These are phyloP conservation scores for Xylaria sp. DNA, from an alignment of 2,329 filamentous ascomycete genomes.

Conservation along the genomic window DNA sequence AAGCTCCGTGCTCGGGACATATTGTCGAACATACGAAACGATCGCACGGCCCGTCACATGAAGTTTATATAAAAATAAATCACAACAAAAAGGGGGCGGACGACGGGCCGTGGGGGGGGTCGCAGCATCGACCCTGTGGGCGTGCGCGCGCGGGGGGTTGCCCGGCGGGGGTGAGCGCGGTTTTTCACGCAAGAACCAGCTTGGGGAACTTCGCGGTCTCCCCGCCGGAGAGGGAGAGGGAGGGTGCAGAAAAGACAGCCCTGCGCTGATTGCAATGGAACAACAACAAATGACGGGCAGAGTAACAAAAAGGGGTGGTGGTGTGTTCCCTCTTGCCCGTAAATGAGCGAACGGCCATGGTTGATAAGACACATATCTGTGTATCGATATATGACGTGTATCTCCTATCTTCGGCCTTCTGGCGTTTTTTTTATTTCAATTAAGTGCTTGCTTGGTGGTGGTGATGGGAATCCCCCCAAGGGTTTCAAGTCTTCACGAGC, in stretches of 20 bases:
- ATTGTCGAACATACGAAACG: constrained; percentile 36
- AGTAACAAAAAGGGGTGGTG: constrained; percentile 30
- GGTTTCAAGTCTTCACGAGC: constrained; percentile 36
- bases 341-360: constrained; percentile 39
- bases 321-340: constrained; percentile 33
- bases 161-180: constrained; percentile 30
- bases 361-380: no score
- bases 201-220: constrained; percentile 41
- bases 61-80: no score
- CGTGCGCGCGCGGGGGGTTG: constrained; percentile 34
- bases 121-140: constrained; percentile 59
- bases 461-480: constrained; percentile 22
- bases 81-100: constrained; percentile 22
- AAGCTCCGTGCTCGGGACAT: constrained; percentile 28
- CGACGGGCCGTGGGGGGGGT: constrained; percentile 49
- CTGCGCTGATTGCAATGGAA: constrained; percentile 42
- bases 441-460: constrained; percentile 31
- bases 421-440: no score
- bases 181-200: constrained; percentile 42
- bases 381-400: constrained; percentile 18
- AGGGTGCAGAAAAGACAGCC: no score
- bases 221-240: constrained; percentile 20
- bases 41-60: constrained; percentile 30
- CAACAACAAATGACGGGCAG: constrained; percentile 37
- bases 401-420: constrained; percentile 32